These are phyloP conservation scores for Camelina laxa DNA, from an alignment of 345 rosid species.

Conservation along the genomic window DNA sequence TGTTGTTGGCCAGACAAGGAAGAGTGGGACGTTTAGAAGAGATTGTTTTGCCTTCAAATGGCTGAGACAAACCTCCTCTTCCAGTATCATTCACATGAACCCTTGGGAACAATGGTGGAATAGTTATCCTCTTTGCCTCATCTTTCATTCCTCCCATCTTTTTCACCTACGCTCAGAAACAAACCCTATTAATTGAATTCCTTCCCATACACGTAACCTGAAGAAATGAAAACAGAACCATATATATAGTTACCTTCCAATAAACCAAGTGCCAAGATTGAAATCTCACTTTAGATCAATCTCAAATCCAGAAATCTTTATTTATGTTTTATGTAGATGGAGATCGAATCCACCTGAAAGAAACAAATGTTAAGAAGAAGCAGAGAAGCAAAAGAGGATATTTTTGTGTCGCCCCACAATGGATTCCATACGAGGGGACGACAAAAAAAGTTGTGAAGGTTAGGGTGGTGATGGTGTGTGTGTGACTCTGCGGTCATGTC, in stretches of 20 bases:
- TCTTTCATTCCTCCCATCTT: constrained; percentile 49
- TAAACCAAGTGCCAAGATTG: not conserved
- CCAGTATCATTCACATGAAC: constrained; percentile 44
- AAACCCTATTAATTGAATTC: not conserved
- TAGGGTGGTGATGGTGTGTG: constrained; percentile 4
- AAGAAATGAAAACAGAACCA: not conserved
- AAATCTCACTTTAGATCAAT: not conserved
- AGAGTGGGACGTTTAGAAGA: constrained; percentile 28
- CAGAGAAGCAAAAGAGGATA: constrained; percentile 32
- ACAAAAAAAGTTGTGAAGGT: constrained; percentile 27
- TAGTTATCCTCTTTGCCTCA: constrained; percentile 42
- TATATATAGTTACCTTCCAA: constrained; percentile 1
- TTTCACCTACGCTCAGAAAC: constrained; percentile 5
- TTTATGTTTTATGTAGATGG: constrained; percentile 2
- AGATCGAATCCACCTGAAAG: constrained; percentile 26
- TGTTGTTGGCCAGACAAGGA: constrained; percentile 32
- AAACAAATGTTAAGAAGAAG: constrained; percentile 29
- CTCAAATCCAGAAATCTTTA: not conserved
- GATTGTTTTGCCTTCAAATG: constrained; percentile 35
- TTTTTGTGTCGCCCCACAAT: constrained; percentile 44
- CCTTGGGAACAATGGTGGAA: constrained; percentile 46
- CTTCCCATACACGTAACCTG: constrained; percentile 30
- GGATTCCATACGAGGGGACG: constrained; percentile 47
- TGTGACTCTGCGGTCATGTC: constrained; percentile 38
- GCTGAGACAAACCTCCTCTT: constrained; percentile 35